phyloP scores from a whole-genome alignment of 208 protist species.

The Trypanosoma avium region DNA sequence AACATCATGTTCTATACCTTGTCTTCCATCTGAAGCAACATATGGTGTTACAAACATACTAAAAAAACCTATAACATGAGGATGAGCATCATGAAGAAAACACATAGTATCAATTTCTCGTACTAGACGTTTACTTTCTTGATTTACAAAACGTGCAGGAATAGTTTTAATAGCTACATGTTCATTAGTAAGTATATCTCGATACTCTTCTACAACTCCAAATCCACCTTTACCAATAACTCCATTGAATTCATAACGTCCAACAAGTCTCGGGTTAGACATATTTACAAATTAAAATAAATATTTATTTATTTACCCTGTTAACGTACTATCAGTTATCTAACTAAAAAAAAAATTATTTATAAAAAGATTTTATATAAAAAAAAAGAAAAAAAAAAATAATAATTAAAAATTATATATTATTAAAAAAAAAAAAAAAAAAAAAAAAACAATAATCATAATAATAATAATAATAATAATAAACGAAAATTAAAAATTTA shows the following conservation, averaged over 20 bases:
- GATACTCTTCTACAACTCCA: constrained; percentile 96
- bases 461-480: background rate
- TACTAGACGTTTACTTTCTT: constrained; percentile 91
- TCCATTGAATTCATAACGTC: constrained; percentile 63
- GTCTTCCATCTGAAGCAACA: constrained; percentile 44
- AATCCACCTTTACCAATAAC: constrained; percentile 95
- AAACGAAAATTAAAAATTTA: no score
- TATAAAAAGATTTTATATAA: background rate
- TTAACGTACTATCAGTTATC: background rate
- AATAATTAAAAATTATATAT: background rate
- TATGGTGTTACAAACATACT: constrained; percentile 94
- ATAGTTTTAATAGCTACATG: constrained; percentile 93
- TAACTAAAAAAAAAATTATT: background rate
- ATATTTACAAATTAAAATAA: background rate
- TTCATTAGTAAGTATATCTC: constrained; percentile 63
- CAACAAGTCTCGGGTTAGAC: constrained; percentile 38
- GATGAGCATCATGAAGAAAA: constrained; percentile 92
- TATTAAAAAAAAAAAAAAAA: background rate
- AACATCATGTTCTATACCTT: background rate
- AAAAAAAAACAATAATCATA: background rate
- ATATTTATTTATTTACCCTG: background rate
- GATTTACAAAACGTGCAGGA: constrained; percentile 76
- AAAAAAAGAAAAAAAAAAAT: background rate
- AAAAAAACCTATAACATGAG: constrained; percentile 93
- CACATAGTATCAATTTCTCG: constrained; percentile 96